Base-by-base conservation (phyloP, 768 basidiomycete genomes). In the Phanerodontia chrysosporium region DNA sequence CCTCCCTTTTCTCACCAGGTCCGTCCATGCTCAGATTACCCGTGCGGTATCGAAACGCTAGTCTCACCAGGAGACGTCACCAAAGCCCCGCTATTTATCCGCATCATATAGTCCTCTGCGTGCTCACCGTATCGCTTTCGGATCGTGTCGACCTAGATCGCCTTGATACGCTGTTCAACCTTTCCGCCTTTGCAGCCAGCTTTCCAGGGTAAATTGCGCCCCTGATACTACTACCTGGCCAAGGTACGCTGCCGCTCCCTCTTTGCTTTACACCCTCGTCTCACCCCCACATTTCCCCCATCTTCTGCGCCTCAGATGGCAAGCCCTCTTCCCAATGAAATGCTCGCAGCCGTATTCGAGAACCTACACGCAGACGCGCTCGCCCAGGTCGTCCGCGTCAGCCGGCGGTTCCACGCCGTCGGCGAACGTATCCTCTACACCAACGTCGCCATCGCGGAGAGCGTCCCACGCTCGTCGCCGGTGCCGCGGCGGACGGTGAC, bases 381-480 rank as follows among this genome's bases (percentile, higher is more conserved):
- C 58, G 70, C 74, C 39, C 62, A 68, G 53, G 64, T 80, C 58
- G 64, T 81, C 25, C 70, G 75, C 58, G 78, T 81, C 55, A 84
- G 80, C n/a, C 74, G 67, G 48, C 66, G 60, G 54, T 75, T 67
- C 65, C 69, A 60, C 56, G 80, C 75, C 32, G 78, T 85, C 36
- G 83, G 83, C 1, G 85, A 86, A 68, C 80, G 81, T 57, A 66
- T 83, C 22, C 79, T 87, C 35, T 86, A 87, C 67, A 70, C 83
- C 12, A 75, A 76, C 53, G 74, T 85, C 60, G 63, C 64, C 60
- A 76, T 87, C 61, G 71, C 68, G 55, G 85, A 87, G 63, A 58
- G 66, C 27, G 68, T 86, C 52, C 75, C 78, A 5, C 70, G 72
- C 49, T 63, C 75, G 13, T 73, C 76, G 4, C 76, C 78, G 22